Base-by-base conservation (phyloP, 306 rosid genomes). In the Comarum palustre region DNA sequence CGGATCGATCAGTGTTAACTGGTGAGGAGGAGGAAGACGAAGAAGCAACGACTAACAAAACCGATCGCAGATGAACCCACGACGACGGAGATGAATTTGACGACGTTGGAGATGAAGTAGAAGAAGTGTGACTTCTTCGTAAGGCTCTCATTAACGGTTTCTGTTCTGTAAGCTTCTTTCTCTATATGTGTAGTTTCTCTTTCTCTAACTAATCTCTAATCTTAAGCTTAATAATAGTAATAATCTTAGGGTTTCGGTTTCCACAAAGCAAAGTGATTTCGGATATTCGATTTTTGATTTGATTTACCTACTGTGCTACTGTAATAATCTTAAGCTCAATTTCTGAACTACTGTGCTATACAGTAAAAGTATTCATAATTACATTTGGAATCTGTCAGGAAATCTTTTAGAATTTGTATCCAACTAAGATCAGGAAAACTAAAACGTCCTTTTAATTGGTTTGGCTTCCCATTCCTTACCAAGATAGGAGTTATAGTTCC, bases 21-120 rank as follows among this genome's bases (percentile, higher is more conserved):
- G 73, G 73, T 41, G 34, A 54, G 45, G 72, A 66, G 31, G 73
- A 52, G 32, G 72, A 66, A 42, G 73, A 66, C 73, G 78, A 75
- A 46, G 66, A 75, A 55, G 58, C 65, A 54, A 66, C 79, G 46
- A 75, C 79, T 75, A 75, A 66, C 72, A 75, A 54, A 54, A 75
- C 45, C 67, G 73, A 75, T 75, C 73, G 79, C 73, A 75, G 7
- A 75, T 75, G 79, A 66, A 75, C 31, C 79, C 79, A 75, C 55
- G 65, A 71, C 41, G 75, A 75, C 29, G 78, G 66, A 24, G 65
- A 48, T 8, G 78, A 51, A 27, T 77, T 77, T 51, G 77, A 46
- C 46, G 82, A 38, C 46, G 73, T 38, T 10, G 81, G 72, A 34
- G 81, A 48, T 11, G 81, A 58, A 72, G 59, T 24, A 77, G 72